Evolutionary conservation across 768 basidiomycete species (phyloP).

Genomic region (Suillus bovinus): DNA sequence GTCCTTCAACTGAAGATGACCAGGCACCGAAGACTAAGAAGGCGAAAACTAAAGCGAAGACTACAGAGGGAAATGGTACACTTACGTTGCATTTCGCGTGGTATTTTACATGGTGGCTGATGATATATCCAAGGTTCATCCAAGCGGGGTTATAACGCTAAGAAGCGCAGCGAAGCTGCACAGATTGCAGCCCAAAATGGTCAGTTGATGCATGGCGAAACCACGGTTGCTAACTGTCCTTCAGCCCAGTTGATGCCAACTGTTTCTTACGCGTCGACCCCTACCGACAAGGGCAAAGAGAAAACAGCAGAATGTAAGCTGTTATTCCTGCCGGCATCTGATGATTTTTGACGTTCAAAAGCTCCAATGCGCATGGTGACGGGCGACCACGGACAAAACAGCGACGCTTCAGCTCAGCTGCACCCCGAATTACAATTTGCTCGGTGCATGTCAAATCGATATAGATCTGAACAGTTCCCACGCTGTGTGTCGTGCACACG

Average conservation of each 20-base stretch:
- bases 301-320: constrained; percentile 41
- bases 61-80: constrained; percentile 36
- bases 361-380: constrained; percentile 32
- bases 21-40: constrained; percentile 49
- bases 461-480: constrained; percentile 70
- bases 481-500: constrained; percentile 84
- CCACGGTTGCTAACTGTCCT: constrained; percentile 19
- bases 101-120: constrained; percentile 18
- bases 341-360: constrained; percentile 12
- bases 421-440: constrained; percentile 75
- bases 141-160: constrained; percentile 68
- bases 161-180: constrained; percentile 72
- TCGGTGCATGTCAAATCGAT: constrained; percentile 83
- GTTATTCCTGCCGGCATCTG: constrained; percentile 6
- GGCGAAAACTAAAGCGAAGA: constrained; percentile 40
- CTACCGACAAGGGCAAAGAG: constrained; percentile 47
- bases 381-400: constrained; percentile 31
- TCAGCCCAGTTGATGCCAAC: constrained; percentile 48
- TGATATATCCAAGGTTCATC: constrained; percentile 35
- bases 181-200: constrained; percentile 66
- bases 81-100: constrained; percentile 10
- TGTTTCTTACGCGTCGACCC: constrained; percentile 40
- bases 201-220: constrained; percentile 29
- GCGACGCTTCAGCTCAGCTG: constrained; percentile 36
- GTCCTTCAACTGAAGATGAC: constrained; percentile 39